phyloP scores from a whole-genome alignment of 2,329 filamentous ascomycete genomes.

The Beauveria varroae region DNA sequence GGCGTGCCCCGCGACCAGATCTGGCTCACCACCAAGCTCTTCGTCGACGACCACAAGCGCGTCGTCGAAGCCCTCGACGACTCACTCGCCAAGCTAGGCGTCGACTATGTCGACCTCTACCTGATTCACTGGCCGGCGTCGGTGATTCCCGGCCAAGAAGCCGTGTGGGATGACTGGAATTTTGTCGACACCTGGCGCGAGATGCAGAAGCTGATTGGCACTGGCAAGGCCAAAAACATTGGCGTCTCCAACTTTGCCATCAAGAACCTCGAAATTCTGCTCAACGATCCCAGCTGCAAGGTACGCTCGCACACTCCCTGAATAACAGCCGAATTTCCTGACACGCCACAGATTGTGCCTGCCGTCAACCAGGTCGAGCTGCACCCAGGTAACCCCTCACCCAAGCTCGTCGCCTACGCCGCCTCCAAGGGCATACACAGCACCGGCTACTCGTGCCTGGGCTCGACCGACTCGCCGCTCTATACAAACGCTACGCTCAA shows the following conservation, averaged over 20 bases:
- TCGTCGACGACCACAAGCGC: constrained; percentile 71
- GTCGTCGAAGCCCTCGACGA: constrained; percentile 54
- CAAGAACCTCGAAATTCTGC: constrained; percentile 66
- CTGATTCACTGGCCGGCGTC: constrained; percentile 67
- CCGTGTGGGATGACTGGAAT: constrained; percentile 70
- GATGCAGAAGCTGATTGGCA: constrained; percentile 57
- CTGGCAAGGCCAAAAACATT: constrained; percentile 69
- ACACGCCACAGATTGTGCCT: constrained; percentile 37
- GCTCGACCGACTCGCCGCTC: constrained; percentile 62
- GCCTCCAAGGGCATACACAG: constrained; percentile 65
- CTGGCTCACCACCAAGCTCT: constrained; percentile 74
- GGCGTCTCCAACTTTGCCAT: constrained; percentile 77
- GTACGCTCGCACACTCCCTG: constrained; percentile 25
- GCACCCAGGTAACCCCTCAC: constrained; percentile 74
- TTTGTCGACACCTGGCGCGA: constrained; percentile 73
- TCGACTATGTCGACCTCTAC: constrained; percentile 62
- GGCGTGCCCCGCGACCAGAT: constrained; percentile 59
- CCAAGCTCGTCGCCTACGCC: constrained; percentile 68
- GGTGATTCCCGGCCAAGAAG: constrained; percentile 55
- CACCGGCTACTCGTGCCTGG: constrained; percentile 69
- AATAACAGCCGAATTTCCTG: neutral
- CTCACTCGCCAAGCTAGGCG: constrained; percentile 53
- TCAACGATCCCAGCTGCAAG: constrained; percentile 57
- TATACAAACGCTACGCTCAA: constrained; percentile 58
- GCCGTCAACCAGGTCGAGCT: constrained; percentile 80